Conservation (phyloP, 2,329 filamentous ascomycete species). For the Didymella exigua region DNA sequence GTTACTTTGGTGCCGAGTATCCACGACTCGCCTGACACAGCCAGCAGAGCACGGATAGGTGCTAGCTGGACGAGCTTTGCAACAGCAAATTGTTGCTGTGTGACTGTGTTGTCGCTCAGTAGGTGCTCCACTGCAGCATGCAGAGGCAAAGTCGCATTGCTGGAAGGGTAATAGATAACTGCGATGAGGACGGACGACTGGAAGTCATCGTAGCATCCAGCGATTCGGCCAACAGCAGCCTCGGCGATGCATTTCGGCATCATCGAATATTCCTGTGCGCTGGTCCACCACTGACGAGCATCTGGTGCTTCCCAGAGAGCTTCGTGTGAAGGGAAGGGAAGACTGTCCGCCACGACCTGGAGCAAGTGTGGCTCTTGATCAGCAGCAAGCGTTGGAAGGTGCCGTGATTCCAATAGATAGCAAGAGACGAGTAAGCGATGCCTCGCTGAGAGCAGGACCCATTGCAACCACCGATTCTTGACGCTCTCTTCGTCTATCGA, state of each 20-base stretch:
- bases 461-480: constrained; percentile 39
- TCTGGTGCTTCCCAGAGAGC: constrained; percentile 46
- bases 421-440: constrained; percentile 50
- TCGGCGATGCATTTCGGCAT: constrained; percentile 35
- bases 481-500: constrained; percentile 28
- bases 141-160: constrained; percentile 21
- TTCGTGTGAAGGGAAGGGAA: constrained; percentile 47
- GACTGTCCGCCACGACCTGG: constrained; percentile 32
- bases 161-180: constrained; percentile 34
- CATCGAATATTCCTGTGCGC: constrained; percentile 26
- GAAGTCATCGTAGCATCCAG: constrained; percentile 37
- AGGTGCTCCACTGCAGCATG: constrained; percentile 30
- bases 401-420: constrained; percentile 51
- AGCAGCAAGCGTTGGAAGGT: constrained; percentile 40
- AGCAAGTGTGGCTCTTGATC: constrained; percentile 21
- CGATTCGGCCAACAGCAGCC: constrained; percentile 16
- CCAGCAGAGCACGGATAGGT: constrained; percentile 51
- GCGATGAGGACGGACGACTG: constrained; percentile 48
- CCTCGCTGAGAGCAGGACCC: constrained; percentile 39
- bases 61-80: constrained; percentile 47
- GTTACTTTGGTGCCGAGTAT: constrained; percentile 51
- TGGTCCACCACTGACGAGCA: constrained; percentile 30
- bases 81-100: constrained; percentile 41
- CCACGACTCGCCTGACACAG: constrained; percentile 54
- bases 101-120: constrained; percentile 30